phyloP scores from a whole-genome alignment of 768 basidiomycete genomes.

The Boletus barrowsii region DNA sequence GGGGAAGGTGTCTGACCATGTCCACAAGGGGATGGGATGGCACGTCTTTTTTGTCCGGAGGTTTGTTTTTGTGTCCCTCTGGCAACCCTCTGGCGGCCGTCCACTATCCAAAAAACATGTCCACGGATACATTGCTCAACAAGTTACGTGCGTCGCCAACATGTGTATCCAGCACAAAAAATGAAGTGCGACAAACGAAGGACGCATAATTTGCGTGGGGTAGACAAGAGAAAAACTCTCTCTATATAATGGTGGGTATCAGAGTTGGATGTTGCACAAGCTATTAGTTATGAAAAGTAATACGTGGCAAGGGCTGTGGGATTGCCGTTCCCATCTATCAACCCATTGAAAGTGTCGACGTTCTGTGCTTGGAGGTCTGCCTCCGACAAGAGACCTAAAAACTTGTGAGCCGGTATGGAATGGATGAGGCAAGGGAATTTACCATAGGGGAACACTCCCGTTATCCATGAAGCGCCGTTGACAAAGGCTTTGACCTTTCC shows the following conservation, averaged over 20 bases:
- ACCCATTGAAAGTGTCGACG: constrained; percentile 51
- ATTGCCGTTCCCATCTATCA: constrained; percentile 36
- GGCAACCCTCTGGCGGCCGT: too few relatives aligned
- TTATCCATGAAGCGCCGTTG: constrained; percentile 36
- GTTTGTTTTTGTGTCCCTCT: too few relatives aligned
- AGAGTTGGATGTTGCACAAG: constrained; percentile 1
- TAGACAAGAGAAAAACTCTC: not conserved
- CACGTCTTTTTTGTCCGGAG: not conserved
- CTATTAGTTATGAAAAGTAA: constrained; percentile 28
- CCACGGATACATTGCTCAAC: constrained; percentile 20
- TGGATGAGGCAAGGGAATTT: constrained; percentile 9
- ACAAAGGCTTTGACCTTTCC: constrained; percentile 38
- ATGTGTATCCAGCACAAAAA: constrained; percentile 21
- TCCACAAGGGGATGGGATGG: constrained; percentile 2
- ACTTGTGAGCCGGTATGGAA: constrained; percentile 5
- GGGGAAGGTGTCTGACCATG: constrained; percentile 51
- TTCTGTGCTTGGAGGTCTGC: too few relatives aligned
- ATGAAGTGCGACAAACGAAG: constrained; percentile 11
- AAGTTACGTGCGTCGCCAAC: constrained; percentile 15
- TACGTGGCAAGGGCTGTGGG: constrained; percentile 51
- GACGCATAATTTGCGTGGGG: constrained; percentile 1
- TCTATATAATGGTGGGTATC: constrained; percentile 23
- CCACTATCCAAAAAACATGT: not conserved
- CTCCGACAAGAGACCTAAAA: constrained; percentile 33
- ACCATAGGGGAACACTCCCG: constrained; percentile 61